phyloP scores from a whole-genome alignment of 768 basidiomycete species.

The Naganishia onofrii region DNA sequence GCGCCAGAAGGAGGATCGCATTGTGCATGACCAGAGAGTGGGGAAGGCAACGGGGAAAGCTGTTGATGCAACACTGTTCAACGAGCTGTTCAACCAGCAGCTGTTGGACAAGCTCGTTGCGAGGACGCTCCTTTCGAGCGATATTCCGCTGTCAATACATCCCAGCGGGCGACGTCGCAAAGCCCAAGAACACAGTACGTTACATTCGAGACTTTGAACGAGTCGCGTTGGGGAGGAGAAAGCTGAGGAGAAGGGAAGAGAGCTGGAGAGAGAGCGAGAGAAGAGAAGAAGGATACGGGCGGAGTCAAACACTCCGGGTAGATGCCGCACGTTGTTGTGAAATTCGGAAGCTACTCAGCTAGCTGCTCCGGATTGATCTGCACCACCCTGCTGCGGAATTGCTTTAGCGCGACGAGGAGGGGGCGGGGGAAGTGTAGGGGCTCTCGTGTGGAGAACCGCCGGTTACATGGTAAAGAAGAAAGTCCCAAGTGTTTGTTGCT shows the following conservation, averaged over 20 bases:
- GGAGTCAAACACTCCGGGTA: slow-evolving; percentile 10
- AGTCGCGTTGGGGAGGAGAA: not conserved
- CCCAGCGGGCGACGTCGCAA: no score
- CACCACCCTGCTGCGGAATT: not conserved
- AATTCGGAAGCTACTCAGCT: no score
- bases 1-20: not conserved
- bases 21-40: no score
- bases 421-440: not conserved
- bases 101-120: no score
- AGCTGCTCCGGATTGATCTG: slow-evolving; percentile 3
- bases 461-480: not conserved
- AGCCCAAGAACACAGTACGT: no score
- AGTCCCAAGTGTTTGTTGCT: not conserved
- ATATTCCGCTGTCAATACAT: no score
- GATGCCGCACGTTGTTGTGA: not conserved
- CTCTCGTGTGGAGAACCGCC: slow-evolving; percentile 5
- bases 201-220: no score
- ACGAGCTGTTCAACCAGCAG: no score
- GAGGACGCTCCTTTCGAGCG: no score
- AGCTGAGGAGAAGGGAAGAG: not conserved
- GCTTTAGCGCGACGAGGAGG: not conserved
- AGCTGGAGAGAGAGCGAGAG: not conserved
- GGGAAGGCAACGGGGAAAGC: no score
- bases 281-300: not conserved
- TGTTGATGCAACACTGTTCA: no score